Evolutionary conservation across 2,329 filamentous ascomycete species (phyloP), one percentile per base, ranked within the genome.

Genomic region (Diaporthe sp.): DNA sequence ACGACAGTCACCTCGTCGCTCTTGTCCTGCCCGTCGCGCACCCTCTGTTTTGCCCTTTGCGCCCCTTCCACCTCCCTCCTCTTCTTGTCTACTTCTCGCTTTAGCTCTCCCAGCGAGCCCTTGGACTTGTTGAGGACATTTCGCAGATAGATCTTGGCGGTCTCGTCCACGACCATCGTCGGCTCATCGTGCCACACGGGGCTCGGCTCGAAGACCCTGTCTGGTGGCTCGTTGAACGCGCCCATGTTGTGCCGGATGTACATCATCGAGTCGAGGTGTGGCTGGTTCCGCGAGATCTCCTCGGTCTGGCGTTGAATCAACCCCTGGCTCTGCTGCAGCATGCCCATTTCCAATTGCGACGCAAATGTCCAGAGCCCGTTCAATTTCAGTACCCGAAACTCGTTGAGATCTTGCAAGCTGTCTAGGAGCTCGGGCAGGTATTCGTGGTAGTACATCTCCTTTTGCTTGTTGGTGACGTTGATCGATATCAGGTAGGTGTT

Each of bases 401-500:
- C 96, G 76, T 94, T 95, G 71, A 99, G 90, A 80, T 98, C 95
- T 87, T 99, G 97, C 75, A 99, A 86, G 79, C 96, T 96, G 85
- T 98, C 95, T 82, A 99, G 90, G 75, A 98, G 86, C 82, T 98
- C 97, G 12, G 97, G 97, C 28, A 99, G 90, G 83, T 98, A 98
- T 84, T 98, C 95, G 83, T 98, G 94, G 82, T 98, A 99, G 87
- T 98, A 98, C 82, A 93, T 95, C 83, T 98, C 95, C 87, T 98
- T 99, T 82, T 98, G 93, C 86, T 97, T 98, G 85, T 99, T 99
- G 46, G 96, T 97, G 75, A 98, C 95, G 82, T 98, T 98, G 86
- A 99, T 98, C 77, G 92, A 91, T 81, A 99, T 98, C 77, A 99
- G 87, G 82, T 99, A 99, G n/a, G 94, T 95, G 84, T 99, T 99